Evolutionary conservation across 2,329 filamentous ascomycete species (phyloP), one percentile per base, ranked within the genome.

Genomic region (Leptographium radiaticola): DNA sequence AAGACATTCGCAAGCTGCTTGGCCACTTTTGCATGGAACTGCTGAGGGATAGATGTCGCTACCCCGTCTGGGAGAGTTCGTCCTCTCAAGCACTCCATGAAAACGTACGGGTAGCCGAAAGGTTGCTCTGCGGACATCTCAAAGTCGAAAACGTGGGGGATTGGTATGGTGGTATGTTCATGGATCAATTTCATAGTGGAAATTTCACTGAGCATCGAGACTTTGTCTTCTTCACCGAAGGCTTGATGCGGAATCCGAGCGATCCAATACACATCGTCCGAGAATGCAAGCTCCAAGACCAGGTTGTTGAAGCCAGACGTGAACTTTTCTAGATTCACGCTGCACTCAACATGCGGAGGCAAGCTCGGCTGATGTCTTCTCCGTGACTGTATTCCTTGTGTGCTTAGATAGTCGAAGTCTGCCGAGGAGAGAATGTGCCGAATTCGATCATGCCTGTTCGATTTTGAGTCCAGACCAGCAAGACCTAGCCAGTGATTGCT

Each of bases 261-360:
- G 25, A 51, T 51, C 49, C 49, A 51, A 20, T 51, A 51, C 38
- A 51, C 49, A n/a, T 51, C 30, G 38, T 51, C 49, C 25, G 49
- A 42, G 34, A 51, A 51, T 16, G 49, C 36, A 51, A 51, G 36
- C 20, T 51, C 49, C 20, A 51, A 36, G 18, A 51, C 39, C 10
- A 51, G 39, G 39, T 51, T 42, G 20, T 51, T 30, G 20, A 31
- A 51, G 4, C 49, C 49, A 51, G 49, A 51, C 6, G 49, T 51
- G 25, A 51, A 51, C 25, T 51, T 36, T 15, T 6, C n/a, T 18
- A 42, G 36, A 43, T 51, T 51, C 16, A 43, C 9, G 25, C 10
- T 43, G n/a, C 49, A 51, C 15, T 16, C 49, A n/a, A 51, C 34
- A 38, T 51, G 31, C 8, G 25, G 38, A 30, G 49, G 18, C 38